Conservation (phyloP, 257 asterid genomes). For the Salvia miltiorrhiza region DNA sequence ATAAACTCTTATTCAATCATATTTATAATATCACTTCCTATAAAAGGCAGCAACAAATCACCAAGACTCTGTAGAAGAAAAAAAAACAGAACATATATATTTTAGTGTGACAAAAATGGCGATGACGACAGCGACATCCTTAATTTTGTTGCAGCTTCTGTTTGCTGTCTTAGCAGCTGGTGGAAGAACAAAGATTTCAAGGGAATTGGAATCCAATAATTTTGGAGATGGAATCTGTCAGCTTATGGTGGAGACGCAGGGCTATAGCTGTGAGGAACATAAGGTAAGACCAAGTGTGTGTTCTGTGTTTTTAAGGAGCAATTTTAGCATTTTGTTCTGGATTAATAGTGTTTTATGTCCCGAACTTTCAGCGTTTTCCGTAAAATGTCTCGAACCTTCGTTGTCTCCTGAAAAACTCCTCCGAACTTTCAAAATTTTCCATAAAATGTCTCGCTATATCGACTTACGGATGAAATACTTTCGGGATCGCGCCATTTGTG, state of each 20-base stretch:
- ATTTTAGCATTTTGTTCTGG: no score
- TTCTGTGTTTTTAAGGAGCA: no score
- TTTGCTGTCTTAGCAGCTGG: slow-evolving; percentile 23
- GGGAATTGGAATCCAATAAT: background rate
- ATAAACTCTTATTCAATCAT: no score
- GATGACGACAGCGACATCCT: slow-evolving; percentile 19
- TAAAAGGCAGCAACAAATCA: background rate
- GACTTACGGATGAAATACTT: no score
- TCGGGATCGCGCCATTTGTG: no score
- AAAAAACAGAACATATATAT: background rate
- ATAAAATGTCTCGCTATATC: no score
- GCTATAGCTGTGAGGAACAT: slow-evolving; percentile 68
- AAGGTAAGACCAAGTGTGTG: slow-evolving; percentile 28
- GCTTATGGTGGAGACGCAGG: slow-evolving; percentile 46
- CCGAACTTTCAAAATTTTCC: no score
- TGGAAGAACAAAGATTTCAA: slow-evolving; percentile 32
- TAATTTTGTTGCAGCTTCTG: background rate
- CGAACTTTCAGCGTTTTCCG: no score
- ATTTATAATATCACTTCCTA: no score
- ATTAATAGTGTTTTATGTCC: no score
- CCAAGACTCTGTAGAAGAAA: background rate
- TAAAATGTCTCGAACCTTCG: no score
- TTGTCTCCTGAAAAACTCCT: no score
- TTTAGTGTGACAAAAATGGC: slow-evolving; percentile 18
- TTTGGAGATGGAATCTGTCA: slow-evolving; percentile 50